Base-by-base conservation (phyloP, 345 rosid species). In the Passiflora organensis region DNA sequence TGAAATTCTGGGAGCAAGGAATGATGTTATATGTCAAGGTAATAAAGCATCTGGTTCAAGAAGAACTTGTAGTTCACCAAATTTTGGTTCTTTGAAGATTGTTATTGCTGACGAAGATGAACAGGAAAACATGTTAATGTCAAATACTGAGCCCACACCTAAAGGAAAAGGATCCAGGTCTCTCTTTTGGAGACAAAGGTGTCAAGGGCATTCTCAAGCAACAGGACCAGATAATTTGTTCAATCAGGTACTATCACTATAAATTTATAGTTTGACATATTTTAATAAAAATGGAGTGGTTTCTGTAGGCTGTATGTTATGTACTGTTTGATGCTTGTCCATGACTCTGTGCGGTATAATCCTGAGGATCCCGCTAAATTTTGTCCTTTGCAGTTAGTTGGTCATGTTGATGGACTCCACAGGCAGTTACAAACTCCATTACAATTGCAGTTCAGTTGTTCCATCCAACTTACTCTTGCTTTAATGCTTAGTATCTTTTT, bases 61-160 rank as follows among this genome's bases (percentile, higher is more conserved):
- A 67, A 80, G 77, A 71, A 76, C 78, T 19, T 81, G 86, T 78
- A 76, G 81, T 62, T 80, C 95, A n/a, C 93, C 95, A 2, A 75
- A 78, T 49, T 32, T 79, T 50, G 75, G 73, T 64, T 72, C 83
- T 43, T 73, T 85, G 74, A 84, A 73, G 76, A 58, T 89, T 67
- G 73, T 71, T 53, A 60, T 82, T 66, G 62, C 76, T 10, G 67
- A 56, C 59, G 64, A 75, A 54, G 71, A 67, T 49, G 78, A 69
- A 43, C 73, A 75, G 46, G 56, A 55, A 48, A 62, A 55, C 56
- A 54, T 44, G 41, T 19, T 73, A 39, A 20, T 32, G 34, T 58
- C 82, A 43, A 59, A 38, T 10, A 47, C 69, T 46, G 90, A 79
- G 65, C 76, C 65, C 28, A 84, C 90, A 39, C 90, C 95, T 16